Percentiles rank a stretch among this genome's conserved stretches.
phyloP scores from a whole-genome alignment of 2,329 filamentous ascomycete species.

The Chaetomiaceae sp. region DNA sequence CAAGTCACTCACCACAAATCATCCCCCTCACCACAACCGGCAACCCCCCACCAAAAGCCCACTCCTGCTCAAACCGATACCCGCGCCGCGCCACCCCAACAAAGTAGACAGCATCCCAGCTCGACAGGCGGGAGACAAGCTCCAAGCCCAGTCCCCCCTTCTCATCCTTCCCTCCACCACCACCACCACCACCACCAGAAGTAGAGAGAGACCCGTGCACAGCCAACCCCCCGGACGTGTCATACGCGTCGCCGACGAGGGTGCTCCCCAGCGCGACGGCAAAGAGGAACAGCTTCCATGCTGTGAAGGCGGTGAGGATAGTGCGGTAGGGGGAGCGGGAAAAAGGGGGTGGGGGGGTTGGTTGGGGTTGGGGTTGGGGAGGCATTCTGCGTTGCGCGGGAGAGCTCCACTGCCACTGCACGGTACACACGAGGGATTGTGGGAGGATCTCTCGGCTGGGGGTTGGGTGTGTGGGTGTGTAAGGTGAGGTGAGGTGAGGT shows the following conservation, averaged over 20 bases:
- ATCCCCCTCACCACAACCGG: conserved; percentile 38
- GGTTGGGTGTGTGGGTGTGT: no score
- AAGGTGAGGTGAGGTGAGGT: no score
- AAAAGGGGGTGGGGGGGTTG: not conserved
- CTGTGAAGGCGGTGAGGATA: conserved; percentile 43
- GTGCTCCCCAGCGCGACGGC: conserved; percentile 49
- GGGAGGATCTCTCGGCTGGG: no score
- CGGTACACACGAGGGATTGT: no score
- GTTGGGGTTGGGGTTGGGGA: not conserved
- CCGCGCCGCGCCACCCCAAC: conserved; percentile 57
- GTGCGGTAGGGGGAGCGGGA: conserved; percentile 21
- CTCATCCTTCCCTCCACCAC: conserved; percentile 21
- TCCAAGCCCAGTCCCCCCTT: conserved; percentile 14
- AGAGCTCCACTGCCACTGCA: no score
- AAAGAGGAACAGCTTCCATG: conserved; percentile 67
- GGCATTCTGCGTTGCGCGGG: no score
- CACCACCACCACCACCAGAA: conserved; percentile 27
- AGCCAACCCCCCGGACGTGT: conserved; percentile 64
- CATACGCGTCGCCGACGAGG: conserved; percentile 59
- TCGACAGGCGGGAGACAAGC: conserved; percentile 55
- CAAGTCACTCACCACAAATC: conserved; percentile 26
- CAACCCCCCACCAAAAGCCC: conserved; percentile 64
- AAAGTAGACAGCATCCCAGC: conserved; percentile 83
- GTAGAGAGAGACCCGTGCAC: conserved; percentile 36
- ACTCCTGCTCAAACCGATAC: conserved; percentile 75